These are phyloP conservation scores for Apiospora aurea DNA, from an alignment of 2,329 filamentous ascomycete genomes.

Conservation along the genomic window DNA sequence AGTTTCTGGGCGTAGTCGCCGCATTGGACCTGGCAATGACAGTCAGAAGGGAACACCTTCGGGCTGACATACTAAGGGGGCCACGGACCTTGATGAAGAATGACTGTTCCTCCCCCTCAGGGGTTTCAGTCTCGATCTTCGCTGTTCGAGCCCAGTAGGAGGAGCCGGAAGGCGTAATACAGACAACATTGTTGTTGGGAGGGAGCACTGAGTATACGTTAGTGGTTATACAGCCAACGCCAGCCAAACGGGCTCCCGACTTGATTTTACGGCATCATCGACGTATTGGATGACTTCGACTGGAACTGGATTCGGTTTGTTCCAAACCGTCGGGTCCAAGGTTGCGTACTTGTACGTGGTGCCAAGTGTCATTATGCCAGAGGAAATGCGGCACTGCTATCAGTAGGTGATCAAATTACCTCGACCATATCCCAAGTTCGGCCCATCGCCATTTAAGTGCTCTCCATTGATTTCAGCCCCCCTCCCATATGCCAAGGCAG, in stretches of 20 bases:
- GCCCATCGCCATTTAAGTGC: no score
- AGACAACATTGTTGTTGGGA: conserved; percentile 16
- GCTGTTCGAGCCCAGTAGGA: conserved; percentile 44
- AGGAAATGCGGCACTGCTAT: background rate
- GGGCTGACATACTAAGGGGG: background rate
- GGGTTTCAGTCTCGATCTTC: conserved; percentile 38
- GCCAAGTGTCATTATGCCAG: background rate
- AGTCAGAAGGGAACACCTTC: background rate
- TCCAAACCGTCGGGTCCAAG: background rate
- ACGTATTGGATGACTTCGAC: background rate
- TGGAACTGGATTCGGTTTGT: background rate
- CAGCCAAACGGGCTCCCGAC: background rate
- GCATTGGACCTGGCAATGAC: conserved; percentile 26
- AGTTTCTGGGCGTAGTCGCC: conserved; percentile 26
- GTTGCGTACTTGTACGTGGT: background rate
- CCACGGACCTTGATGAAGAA: conserved; percentile 44
- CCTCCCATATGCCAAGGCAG: background rate
- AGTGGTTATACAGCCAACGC: background rate
- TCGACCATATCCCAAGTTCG: no score
- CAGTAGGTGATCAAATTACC: no score
- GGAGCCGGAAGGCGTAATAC: conserved; percentile 27
- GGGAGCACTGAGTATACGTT: conserved; percentile 20
- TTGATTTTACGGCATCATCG: background rate
- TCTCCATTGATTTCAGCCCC: background rate
- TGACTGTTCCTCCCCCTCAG: conserved; percentile 33